phyloP scores from a whole-genome alignment of 257 asterid genomes.

The Solanum corneliomulleri region DNA sequence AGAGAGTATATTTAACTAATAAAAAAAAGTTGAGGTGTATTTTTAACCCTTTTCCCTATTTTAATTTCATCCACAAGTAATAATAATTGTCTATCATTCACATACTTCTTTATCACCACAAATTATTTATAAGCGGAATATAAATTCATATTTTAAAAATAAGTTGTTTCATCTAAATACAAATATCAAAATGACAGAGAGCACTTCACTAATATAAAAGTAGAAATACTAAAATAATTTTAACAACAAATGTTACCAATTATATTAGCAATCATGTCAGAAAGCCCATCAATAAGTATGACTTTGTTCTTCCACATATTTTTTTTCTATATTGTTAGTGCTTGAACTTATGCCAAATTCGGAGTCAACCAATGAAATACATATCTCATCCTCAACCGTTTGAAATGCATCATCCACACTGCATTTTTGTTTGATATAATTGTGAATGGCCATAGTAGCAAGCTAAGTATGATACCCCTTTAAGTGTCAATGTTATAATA shows the following conservation, averaged over 20 bases:
- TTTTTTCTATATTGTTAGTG: background rate
- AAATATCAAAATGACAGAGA: background rate
- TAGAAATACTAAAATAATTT: background rate
- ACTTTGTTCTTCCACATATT: background rate
- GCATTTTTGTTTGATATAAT: background rate
- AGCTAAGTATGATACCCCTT: background rate
- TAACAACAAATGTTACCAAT: background rate
- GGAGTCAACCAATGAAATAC: background rate
- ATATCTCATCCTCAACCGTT: background rate
- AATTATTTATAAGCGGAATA: background rate
- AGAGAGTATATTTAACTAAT: too few relatives aligned
- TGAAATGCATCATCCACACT: background rate
- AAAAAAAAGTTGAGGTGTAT: too few relatives aligned
- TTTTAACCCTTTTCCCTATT: too few relatives aligned
- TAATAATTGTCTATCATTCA: background rate
- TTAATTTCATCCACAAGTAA: background rate
- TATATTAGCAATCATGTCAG: background rate
- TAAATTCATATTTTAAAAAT: too few relatives aligned
- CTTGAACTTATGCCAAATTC: background rate
- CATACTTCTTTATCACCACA: background rate
- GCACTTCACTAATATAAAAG: background rate
- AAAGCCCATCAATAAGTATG: background rate
- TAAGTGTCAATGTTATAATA: background rate
- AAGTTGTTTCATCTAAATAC: background rate
- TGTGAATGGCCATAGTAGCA: background rate